Percentiles rank a stretch among this genome's conserved stretches.
phyloP scores from a whole-genome alignment of 805 yeast genomes.

The Sugiyamaella valdiviana region DNA sequence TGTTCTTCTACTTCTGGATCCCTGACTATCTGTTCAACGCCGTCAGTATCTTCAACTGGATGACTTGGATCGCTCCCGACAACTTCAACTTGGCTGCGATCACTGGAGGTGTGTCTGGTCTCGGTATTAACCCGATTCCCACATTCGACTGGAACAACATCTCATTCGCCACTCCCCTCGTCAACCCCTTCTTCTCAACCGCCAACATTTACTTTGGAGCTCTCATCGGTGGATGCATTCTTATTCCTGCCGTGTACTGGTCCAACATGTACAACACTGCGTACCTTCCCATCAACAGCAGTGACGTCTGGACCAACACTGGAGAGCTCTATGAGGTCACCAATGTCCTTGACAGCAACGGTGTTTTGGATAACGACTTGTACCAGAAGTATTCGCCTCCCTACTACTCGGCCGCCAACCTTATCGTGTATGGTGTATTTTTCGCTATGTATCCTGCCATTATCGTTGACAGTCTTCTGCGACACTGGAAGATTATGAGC shows the following conservation, averaged over 20 bases:
- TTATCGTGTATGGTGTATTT: conserved; percentile 45
- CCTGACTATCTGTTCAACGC: conserved; percentile 56
- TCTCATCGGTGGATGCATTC: conserved; percentile 39
- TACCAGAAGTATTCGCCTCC: conserved; percentile 63
- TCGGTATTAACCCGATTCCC: conserved; percentile 43
- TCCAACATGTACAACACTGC: conserved; percentile 46
- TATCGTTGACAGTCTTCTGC: conserved; percentile 34
- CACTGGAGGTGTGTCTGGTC: conserved; percentile 44
- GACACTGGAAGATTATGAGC: conserved; percentile 8
- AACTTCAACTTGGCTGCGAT: conserved; percentile 46
- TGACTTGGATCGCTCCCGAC: conserved; percentile 53
- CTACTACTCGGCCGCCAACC: conserved; percentile 50
- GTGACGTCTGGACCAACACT: conserved; percentile 45
- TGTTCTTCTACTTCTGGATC: conserved; percentile 50
- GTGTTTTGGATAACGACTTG: conserved; percentile 39
- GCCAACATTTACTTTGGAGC: conserved; percentile 35
- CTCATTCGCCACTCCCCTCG: conserved; percentile 36
- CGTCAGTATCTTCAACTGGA: conserved; percentile 51
- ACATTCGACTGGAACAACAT: conserved; percentile 41
- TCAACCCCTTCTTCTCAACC: conserved; percentile 39
- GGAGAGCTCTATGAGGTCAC: conserved; percentile 46
- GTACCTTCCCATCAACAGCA: conserved; percentile 54
- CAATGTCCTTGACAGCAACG: conserved; percentile 36
- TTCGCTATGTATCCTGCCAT: conserved; percentile 53
- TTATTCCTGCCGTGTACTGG: conserved; percentile 43